Conservation (phyloP, 2,329 filamentous ascomycete species). For the Colletotrichum lini region DNA sequence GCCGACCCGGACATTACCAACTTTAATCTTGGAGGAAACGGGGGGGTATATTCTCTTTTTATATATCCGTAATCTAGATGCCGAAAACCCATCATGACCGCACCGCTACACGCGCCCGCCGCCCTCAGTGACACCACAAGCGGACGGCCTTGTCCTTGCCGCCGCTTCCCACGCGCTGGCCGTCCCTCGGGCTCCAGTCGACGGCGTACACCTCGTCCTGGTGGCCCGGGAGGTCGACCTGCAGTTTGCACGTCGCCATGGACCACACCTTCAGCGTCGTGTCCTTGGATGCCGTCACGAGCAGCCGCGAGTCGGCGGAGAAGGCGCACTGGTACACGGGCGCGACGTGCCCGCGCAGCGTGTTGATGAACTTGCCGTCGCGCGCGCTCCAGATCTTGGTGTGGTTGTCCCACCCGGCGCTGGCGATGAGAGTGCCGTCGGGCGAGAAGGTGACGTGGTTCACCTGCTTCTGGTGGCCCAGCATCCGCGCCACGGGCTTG, state of each 20-base stretch:
- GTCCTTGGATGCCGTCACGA: slow-evolving; percentile 92
- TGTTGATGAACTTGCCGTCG: slow-evolving; percentile 85
- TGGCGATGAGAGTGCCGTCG: slow-evolving; percentile 89
- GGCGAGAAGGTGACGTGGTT: slow-evolving; percentile 97
- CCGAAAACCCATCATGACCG: slow-evolving; percentile 18
- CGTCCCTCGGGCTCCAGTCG: slow-evolving; percentile 90
- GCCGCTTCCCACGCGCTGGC: slow-evolving; percentile 88
- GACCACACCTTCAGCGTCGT: slow-evolving; percentile 97
- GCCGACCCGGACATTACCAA: not conserved
- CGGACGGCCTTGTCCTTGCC: slow-evolving; percentile 89
- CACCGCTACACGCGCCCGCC: not conserved
- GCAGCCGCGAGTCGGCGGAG: slow-evolving; percentile 89
- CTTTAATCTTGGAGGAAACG: not conserved
- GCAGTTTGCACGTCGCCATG: slow-evolving; percentile 85
- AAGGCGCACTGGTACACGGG: slow-evolving; percentile 95
- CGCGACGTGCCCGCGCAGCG: slow-evolving; percentile 88
- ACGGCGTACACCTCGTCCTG: slow-evolving; percentile 94
- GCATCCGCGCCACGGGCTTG: slow-evolving; percentile 88
- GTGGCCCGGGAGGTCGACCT: slow-evolving; percentile 87
- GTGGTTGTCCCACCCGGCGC: slow-evolving; percentile 92
- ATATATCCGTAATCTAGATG: slow-evolving; percentile 31
- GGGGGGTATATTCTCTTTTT: slow-evolving; percentile 41
- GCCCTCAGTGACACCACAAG: slow-evolving; percentile 73
- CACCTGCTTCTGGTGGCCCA: slow-evolving; percentile 97
- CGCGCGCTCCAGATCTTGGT: slow-evolving; percentile 88